Base-by-base conservation (phyloP, 805 yeast genomes). In the Nakazawaea populi region DNA sequence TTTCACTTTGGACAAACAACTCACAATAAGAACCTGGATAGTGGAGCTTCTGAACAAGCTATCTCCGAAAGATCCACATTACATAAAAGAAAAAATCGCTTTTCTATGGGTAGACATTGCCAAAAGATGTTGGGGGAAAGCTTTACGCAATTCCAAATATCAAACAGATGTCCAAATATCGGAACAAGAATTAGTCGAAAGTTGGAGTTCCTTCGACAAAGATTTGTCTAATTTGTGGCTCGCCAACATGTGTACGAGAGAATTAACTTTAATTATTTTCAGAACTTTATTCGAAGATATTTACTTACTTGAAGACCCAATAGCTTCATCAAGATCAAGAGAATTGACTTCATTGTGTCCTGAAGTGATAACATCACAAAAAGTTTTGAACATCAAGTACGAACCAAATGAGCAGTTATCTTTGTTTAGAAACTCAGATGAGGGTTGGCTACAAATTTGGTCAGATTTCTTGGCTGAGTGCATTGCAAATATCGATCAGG, bases 261-360 rank as follows among this genome's bases (percentile, higher is more conserved):
- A 90, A 61, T 70, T 94, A 46, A 74, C 91, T 2, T 70, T 92
- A 28, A 80, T 87, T 44, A 86, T 94, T 5, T 79, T 89, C 56
- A 74, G 97, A 60, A 89, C 95, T 4, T 68, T 94, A 14, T 94
- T 92, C 62, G 99, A 94, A 68, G 99, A 94, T 63, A 81, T 94
- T 9, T 94, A 89, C 62, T 72, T 95, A 47, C 73, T 94, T 45
- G 98, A 94, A 57, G 99, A 94, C 63, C 86, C 97, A 28, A 79
- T 89, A 24, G 96, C 96, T 1, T 75, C 91, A 35, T 85, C 82
- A 57, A 76, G 98, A 60, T 80, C 85, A 51, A 76, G 81, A n/a
- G 77, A 87, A 1, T 75, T 92, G 38, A 85, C 86, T 47, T 89
- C 96, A 34, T 76, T 89, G 46, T 85, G 96, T 63, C 87, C 92